Evolutionary conservation across 805 yeast species (phyloP).

Genomic region (Pichia membranifaciens): DNA sequence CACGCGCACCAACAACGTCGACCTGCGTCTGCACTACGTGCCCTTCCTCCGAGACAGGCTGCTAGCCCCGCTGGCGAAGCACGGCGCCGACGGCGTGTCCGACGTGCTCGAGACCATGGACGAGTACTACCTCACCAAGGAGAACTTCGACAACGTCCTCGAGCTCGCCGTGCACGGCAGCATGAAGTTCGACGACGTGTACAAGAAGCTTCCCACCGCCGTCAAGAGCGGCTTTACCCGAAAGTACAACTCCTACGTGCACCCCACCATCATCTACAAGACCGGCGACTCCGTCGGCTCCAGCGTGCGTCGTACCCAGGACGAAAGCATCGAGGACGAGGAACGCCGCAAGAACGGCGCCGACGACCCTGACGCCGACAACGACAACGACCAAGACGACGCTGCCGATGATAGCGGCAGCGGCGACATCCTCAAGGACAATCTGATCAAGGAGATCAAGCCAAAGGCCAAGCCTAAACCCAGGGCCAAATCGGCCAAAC

Average conservation of each 20-base stretch:
- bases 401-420: slow-evolving; percentile 35
- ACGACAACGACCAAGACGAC: slow-evolving; percentile 66
- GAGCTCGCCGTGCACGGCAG: slow-evolving; percentile 70
- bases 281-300: slow-evolving; percentile 55
- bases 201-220: slow-evolving; percentile 67
- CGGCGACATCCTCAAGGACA: slow-evolving; percentile 46
- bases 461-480: slow-evolving; percentile 4
- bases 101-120: slow-evolving; percentile 73
- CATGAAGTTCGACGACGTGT: slow-evolving; percentile 34
- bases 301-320: background rate
- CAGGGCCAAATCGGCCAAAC: background rate
- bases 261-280: slow-evolving; percentile 80
- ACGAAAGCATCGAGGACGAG: slow-evolving; percentile 13
- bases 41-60: slow-evolving; percentile 57
- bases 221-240: slow-evolving; percentile 84
- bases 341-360: background rate
- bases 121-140: slow-evolving; percentile 75
- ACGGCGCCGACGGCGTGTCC: slow-evolving; percentile 59
- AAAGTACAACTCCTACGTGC: slow-evolving; percentile 65
- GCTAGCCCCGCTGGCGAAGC: slow-evolving; percentile 48
- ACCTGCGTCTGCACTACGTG: slow-evolving; percentile 70
- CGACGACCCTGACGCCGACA: slow-evolving; percentile 27
- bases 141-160: slow-evolving; percentile 86
- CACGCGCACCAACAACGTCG: slow-evolving; percentile 69
- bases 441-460: slow-evolving; percentile 49